These are phyloP conservation scores for Wilhelminamyces savonicus DNA, from an alignment of 805 yeast genomes.

Conservation along the genomic window DNA sequence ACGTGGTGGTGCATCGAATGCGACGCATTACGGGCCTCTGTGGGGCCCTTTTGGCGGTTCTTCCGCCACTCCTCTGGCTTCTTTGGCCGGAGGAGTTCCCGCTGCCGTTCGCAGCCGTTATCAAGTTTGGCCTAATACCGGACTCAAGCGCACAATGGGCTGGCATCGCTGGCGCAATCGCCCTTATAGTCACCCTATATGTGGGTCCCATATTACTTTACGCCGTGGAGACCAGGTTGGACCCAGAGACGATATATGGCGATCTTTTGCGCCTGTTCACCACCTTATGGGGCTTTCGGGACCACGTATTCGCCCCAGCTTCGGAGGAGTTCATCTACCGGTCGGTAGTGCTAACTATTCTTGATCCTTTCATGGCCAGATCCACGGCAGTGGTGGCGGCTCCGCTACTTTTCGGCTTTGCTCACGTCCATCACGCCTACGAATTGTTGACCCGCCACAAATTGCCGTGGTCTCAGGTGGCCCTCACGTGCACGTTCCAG, in stretches of 20 bases:
- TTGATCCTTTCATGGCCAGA: slow-evolving; percentile 5
- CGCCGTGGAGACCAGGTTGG: too few species aligned
- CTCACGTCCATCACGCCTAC: slow-evolving; percentile 72
- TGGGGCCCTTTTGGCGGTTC: slow-evolving; percentile 15
- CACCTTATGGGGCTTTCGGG: slow-evolving; percentile 42
- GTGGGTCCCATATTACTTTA: neutral
- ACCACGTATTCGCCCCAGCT: slow-evolving; percentile 63
- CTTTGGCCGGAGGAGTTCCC: neutral
- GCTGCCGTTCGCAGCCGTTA: neutral
- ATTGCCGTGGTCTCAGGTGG: slow-evolving; percentile 28
- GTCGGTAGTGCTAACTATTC: slow-evolving; percentile 31
- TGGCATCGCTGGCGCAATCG: neutral
- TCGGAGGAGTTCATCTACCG: slow-evolving; percentile 76
- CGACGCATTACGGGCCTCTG: slow-evolving; percentile 28
- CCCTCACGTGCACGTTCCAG: slow-evolving; percentile 43
- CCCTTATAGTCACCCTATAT: neutral
- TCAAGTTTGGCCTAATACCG: neutral
- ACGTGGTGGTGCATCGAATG: slow-evolving; percentile 37
- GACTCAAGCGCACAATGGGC: neutral
- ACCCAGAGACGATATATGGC: neutral
- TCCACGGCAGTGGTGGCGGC: slow-evolving; percentile 20
- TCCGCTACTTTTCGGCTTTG: slow-evolving; percentile 68
- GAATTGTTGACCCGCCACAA: too few species aligned
- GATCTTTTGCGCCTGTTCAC: slow-evolving; percentile 15
- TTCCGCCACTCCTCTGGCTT: slow-evolving; percentile 21